Evolutionary conservation across 805 yeast genomes (phyloP).

Genomic region (Lachancea fermentati): DNA sequence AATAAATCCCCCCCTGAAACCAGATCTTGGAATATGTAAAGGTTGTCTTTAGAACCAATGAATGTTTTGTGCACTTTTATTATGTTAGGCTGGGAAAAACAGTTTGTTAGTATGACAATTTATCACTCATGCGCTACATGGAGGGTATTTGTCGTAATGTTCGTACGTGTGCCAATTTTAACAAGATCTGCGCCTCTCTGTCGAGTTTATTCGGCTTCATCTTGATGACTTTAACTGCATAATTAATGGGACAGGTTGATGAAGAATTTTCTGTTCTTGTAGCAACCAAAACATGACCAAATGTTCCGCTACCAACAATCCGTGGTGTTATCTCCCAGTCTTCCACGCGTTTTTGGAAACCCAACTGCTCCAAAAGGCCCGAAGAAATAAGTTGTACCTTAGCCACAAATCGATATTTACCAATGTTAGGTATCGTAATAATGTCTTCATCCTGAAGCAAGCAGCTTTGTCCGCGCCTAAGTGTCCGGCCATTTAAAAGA

Average conservation of each 20-base stretch:
- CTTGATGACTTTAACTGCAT: slow-evolving; percentile 46
- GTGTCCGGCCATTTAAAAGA: slow-evolving; percentile 34
- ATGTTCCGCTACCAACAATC: slow-evolving; percentile 50
- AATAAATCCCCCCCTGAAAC: slow-evolving; percentile 55
- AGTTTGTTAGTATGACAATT: slow-evolving; percentile 8
- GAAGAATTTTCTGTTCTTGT: neutral
- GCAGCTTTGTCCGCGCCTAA: slow-evolving; percentile 31
- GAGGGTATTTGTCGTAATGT: slow-evolving; percentile 1
- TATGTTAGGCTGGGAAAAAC: slow-evolving; percentile 40
- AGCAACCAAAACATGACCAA: slow-evolving; percentile 43
- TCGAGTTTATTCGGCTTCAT: slow-evolving; percentile 27
- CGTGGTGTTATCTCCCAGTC: slow-evolving; percentile 41
- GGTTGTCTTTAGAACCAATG: slow-evolving; percentile 19
- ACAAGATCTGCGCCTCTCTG: slow-evolving; percentile 41
- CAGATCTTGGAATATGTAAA: slow-evolving; percentile 45
- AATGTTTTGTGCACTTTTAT: slow-evolving; percentile 39
- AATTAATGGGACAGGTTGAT: slow-evolving; percentile 30
- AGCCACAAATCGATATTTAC: slow-evolving; percentile 16
- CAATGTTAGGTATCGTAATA: slow-evolving; percentile 35
- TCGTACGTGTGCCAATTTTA: slow-evolving; percentile 38
- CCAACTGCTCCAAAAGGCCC: slow-evolving; percentile 18
- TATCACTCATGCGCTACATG: too few species aligned
- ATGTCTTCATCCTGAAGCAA: slow-evolving; percentile 37
- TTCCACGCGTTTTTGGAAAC: slow-evolving; percentile 20
- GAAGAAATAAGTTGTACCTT: slow-evolving; percentile 9